phyloP scores from a whole-genome alignment of 1,139 yeast genomes.

The Candida sojae region DNA sequence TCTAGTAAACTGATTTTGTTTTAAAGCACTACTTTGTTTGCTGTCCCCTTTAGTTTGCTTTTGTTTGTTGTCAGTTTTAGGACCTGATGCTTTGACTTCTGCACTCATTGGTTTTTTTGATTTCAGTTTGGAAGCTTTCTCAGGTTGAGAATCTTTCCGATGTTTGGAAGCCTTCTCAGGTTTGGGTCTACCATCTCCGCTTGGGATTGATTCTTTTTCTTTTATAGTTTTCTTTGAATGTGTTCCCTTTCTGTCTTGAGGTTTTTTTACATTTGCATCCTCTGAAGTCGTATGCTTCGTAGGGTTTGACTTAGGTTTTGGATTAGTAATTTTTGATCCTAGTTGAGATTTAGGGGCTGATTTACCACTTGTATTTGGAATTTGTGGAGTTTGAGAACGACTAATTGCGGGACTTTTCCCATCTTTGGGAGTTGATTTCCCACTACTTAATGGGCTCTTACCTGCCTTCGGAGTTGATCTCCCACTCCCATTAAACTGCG shows the following conservation, averaged over 20 bases:
- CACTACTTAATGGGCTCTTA: constrained; percentile 2
- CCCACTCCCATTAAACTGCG: not conserved
- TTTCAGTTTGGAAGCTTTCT: not conserved
- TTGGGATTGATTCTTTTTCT: not conserved
- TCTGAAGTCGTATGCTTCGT: not conserved
- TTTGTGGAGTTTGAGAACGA: constrained; percentile 1
- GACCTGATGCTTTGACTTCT: not conserved
- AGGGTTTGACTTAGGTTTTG: not conserved
- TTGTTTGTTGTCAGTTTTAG: not conserved
- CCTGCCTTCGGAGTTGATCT: constrained; percentile 3
- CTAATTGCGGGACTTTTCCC: constrained; percentile 2
- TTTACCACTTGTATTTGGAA: constrained; percentile 4
- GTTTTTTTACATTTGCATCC: too few species aligned
- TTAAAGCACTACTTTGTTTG: not conserved
- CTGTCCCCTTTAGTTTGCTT: not conserved
- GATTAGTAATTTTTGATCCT: not conserved
- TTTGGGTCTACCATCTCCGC: not conserved
- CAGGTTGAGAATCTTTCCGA: too few species aligned
- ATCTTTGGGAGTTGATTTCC: constrained; percentile 2
- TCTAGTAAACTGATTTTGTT: not conserved
- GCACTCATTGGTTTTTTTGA: not conserved
- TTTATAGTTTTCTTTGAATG: not conserved
- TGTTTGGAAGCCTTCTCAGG: too few species aligned
- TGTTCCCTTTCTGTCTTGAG: not conserved
- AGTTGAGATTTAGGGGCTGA: constrained; percentile 1